Conservation (phyloP, 2,329 filamentous ascomycete genomes). For the Spiromastix sp. region DNA sequence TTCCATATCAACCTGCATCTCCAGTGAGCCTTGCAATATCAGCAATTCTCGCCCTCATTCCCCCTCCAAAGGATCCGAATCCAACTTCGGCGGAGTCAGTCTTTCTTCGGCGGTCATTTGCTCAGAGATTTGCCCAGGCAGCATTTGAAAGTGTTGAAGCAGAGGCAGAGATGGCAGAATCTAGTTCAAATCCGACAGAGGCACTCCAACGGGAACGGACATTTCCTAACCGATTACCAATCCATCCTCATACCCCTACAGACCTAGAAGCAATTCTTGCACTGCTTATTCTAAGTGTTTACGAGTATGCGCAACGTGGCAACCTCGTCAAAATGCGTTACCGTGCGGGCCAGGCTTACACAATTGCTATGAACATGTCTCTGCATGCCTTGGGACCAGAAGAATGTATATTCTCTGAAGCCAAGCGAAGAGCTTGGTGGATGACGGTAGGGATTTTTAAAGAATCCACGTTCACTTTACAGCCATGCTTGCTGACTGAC, state of each 20-base stretch:
- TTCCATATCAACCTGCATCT: conserved; percentile 29
- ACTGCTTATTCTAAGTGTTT: conserved; percentile 32
- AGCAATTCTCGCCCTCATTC: conserved; percentile 32
- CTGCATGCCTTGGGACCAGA: conserved; percentile 27
- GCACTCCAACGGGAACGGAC: conserved; percentile 25
- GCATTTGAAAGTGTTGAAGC: conserved; percentile 30
- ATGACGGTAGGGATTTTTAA: conserved; percentile 39
- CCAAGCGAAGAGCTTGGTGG: conserved; percentile 36
- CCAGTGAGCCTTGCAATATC: conserved; percentile 35
- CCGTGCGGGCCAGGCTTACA: conserved; percentile 34
- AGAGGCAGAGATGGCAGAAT: conserved; percentile 33
- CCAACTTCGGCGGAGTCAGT: conserved; percentile 25
- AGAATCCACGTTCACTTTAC: neutral
- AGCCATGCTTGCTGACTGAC: conserved; percentile 1
- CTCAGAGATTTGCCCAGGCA: conserved; percentile 30
- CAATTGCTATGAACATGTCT: conserved; percentile 33
- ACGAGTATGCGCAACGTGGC: conserved; percentile 36
- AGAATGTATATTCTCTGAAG: conserved; percentile 29
- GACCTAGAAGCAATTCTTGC: conserved; percentile 33
- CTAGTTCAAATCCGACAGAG: conserved; percentile 29
- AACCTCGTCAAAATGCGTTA: conserved; percentile 38
- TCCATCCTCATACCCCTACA: conserved; percentile 30
- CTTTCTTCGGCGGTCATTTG: conserved; percentile 27
- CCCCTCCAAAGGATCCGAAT: conserved; percentile 30
- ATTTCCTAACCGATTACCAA: conserved; percentile 22